phyloP scores from a whole-genome alignment of 345 rosid species.

The Populus alba region DNA sequence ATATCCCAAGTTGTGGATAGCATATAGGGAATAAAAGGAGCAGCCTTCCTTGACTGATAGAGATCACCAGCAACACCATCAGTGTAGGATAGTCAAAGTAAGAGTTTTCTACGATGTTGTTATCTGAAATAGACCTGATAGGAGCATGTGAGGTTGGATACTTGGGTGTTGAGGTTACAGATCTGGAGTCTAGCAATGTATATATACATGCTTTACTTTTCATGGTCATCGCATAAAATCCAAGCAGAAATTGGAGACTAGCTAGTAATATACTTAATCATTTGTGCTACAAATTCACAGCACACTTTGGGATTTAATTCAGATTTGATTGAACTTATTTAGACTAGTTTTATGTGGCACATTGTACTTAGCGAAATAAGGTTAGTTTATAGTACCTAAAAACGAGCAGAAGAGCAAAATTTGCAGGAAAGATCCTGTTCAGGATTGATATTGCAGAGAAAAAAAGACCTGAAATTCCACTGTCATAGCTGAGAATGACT shows the following conservation, averaged over 20 bases:
- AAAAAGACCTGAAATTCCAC: slow-evolving; percentile 64
- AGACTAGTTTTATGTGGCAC: too few relatives aligned
- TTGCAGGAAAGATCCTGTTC: too few relatives aligned
- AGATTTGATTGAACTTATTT: too few relatives aligned
- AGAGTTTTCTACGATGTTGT: background rate
- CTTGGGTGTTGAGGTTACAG: background rate
- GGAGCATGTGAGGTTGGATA: background rate
- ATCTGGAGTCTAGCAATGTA: background rate
- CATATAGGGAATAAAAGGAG: background rate
- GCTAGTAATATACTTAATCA: too few relatives aligned
- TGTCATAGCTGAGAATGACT: slow-evolving; percentile 76
- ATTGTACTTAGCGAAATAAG: too few relatives aligned
- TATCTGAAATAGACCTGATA: background rate
- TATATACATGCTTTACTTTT: too few relatives aligned
- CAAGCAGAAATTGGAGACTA: too few relatives aligned
- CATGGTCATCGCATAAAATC: too few relatives aligned
- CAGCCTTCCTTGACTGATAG: slow-evolving; percentile 10
- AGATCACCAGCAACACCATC: background rate
- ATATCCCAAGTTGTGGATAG: background rate
- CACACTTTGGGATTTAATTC: too few relatives aligned
- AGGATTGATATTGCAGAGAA: background rate
- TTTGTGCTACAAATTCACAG: too few relatives aligned
- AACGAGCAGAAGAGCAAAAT: too few relatives aligned
- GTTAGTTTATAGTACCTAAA: too few relatives aligned
- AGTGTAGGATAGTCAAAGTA: background rate